Evolutionary conservation across 345 rosid genomes (phyloP), one percentile per base, ranked within the genome.

Genomic region (Boechera stricta): DNA sequence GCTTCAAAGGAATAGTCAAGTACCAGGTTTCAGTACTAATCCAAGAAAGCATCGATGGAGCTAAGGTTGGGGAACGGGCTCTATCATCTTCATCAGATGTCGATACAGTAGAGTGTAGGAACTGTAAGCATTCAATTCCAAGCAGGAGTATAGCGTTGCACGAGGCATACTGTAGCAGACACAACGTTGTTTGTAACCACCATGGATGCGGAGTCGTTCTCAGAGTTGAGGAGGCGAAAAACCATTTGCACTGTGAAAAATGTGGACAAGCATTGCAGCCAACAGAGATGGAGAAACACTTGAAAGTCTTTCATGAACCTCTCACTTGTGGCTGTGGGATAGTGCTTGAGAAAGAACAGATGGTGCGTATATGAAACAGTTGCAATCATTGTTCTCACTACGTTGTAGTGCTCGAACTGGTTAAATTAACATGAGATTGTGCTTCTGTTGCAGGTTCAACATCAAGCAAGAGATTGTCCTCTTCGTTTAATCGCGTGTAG

Each of bases 281-380:
- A 32, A 88, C 79, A 59, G 99, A 95, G 86, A 85, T 95, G 85
- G 96, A 90, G 77, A 93, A 95, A 82, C 98, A 93, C 76, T 72
- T 89, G 88, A 91, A 89, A 83, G 94, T 93, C 69, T 91, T 88
- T 64, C 99, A 93, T 15, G 98, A 92, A 77, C 96, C 98, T 3
- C 82, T 84, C 69, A 82, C 70, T 60, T 95, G 99, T 73, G 88
- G 92, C 18, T 90, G 99, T 6, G 99, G 99, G 16, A 80, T 78
- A 13, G 82, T 86, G 57, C 94, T 92, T 2, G 97, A 89, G 88
- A 92, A 92, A 84, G 93, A 81, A 69, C 85, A 84, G 77, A 95
- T 95, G 98, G 99, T 92, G 80, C 70, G 87, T 71, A 8, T 49
- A 39, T 29, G 18, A 7, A 39, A 38, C 12, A 0, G 38, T 10